Percentiles rank a stretch among this genome's conserved stretches.
phyloP scores from a whole-genome alignment of 192 early-diverging fungal species.

The Glomus cerebriforme region DNA sequence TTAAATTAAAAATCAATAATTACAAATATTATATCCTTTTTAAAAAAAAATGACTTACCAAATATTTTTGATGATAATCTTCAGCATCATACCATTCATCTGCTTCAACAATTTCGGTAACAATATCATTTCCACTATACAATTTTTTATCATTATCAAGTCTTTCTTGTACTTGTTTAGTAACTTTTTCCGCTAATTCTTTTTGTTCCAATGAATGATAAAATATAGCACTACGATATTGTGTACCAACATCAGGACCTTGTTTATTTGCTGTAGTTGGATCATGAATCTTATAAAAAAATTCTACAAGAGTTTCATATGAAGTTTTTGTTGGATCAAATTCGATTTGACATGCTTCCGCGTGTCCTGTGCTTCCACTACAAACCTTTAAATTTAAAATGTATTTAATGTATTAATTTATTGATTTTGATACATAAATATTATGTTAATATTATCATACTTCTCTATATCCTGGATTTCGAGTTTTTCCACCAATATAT shows the following conservation, averaged over 20 bases:
- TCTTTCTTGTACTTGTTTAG: constrained; percentile 62
- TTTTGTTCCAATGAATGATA: constrained; percentile 79
- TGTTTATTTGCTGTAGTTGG: constrained; percentile 87
- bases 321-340: constrained; percentile 72
- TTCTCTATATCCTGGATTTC: constrained; percentile 52
- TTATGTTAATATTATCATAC: constrained; percentile 30
- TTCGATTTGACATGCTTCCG: constrained; percentile 79
- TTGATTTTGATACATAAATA: background rate
- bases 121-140: constrained; percentile 56
- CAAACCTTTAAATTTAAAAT: constrained; percentile 53
- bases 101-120: constrained; percentile 71
- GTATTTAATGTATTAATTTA: too few relatives aligned
- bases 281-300: constrained; percentile 86
- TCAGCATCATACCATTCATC: constrained; percentile 82
- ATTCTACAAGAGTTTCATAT: constrained; percentile 75
- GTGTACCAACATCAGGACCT: constrained; percentile 81
- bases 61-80: constrained; percentile 78
- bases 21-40: constrained; percentile 25
- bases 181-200: constrained; percentile 71
- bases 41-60: constrained; percentile 43
- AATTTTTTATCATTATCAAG: constrained; percentile 33
- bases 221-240: constrained; percentile 88
- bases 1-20: constrained; percentile 2
- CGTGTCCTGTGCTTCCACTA: constrained; percentile 74
- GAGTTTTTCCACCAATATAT: constrained; percentile 53